Percentiles rank a stretch among this genome's conserved stretches.
Conservation (phyloP, 2,329 filamentous ascomycete species). For the Paracorniculantispora psalliotae region DNA sequence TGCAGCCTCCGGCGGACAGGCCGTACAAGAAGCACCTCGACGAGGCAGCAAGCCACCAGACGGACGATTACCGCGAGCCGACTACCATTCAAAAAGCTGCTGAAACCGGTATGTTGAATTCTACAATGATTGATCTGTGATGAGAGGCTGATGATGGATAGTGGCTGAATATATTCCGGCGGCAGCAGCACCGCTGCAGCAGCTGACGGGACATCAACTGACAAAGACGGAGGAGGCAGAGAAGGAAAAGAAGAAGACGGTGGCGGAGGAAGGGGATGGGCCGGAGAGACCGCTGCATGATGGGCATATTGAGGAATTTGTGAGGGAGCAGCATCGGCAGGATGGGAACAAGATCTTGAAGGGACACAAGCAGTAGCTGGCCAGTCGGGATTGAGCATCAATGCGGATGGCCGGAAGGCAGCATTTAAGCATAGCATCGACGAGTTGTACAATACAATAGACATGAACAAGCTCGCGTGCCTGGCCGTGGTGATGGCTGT, state of each 20-base stretch:
- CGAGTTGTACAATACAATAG: background rate
- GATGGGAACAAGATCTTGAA: constrained; percentile 25
- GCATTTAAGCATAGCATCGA: background rate
- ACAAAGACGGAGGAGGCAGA: constrained; percentile 15
- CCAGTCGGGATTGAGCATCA: background rate
- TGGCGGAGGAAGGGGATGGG: constrained; percentile 10
- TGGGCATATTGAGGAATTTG: constrained; percentile 46
- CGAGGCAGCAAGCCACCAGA: constrained; percentile 6
- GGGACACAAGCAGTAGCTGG: constrained; percentile 7
- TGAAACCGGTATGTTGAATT: background rate
- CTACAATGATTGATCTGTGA: background rate
- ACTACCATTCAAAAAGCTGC: background rate
- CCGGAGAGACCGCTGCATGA: constrained; percentile 44
- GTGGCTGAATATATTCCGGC: constrained; percentile 41
- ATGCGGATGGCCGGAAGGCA: background rate
- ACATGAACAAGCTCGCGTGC: background rate
- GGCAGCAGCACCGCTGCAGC: constrained; percentile 37
- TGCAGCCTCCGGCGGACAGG: constrained; percentile 4
- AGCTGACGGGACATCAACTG: constrained; percentile 23
- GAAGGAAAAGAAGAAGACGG: constrained; percentile 13
- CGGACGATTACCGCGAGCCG: constrained; percentile 3
- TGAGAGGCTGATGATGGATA: constrained; percentile 16
- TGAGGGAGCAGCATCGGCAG: constrained; percentile 47
- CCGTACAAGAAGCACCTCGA: constrained; percentile 13
- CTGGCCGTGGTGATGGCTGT: background rate